Evolutionary conservation across 2,329 filamentous ascomycete species (phyloP).

Genomic region (Coniochaeta sp.): DNA sequence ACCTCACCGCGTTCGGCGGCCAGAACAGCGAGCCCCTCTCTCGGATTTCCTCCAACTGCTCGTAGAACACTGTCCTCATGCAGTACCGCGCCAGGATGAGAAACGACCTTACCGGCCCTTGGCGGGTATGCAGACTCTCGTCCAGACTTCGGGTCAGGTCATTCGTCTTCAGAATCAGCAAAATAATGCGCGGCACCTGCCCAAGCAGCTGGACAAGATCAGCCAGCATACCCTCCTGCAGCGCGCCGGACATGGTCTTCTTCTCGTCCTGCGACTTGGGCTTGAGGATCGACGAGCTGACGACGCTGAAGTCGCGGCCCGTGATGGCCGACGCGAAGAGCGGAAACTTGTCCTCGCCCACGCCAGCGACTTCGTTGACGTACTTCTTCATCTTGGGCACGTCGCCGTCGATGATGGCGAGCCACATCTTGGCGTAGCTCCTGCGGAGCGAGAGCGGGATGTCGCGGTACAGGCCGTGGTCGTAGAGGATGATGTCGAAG

Average conservation of each 20-base stretch:
- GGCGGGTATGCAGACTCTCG: slow-evolving; percentile 73
- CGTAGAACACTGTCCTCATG: slow-evolving; percentile 56
- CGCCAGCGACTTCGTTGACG: slow-evolving; percentile 79
- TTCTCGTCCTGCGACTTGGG: slow-evolving; percentile 70
- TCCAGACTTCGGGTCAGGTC: slow-evolving; percentile 91
- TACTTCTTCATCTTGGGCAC: slow-evolving; percentile 81
- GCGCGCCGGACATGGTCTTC: slow-evolving; percentile 72
- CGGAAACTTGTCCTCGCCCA: slow-evolving; percentile 84
- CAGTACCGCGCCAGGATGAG: slow-evolving; percentile 64
- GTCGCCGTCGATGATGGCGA: slow-evolving; percentile 88
- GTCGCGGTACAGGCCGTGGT: slow-evolving; percentile 92
- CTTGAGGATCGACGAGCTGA: slow-evolving; percentile 51
- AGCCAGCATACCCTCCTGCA: slow-evolving; percentile 82
- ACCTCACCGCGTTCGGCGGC: slow-evolving; percentile 46
- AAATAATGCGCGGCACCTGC: slow-evolving; percentile 82
- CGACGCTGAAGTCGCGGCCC: slow-evolving; percentile 76
- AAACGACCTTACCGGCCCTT: slow-evolving; percentile 57
- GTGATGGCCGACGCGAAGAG: slow-evolving; percentile 96
- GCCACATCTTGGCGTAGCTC: slow-evolving; percentile 94
- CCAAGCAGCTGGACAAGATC: slow-evolving; percentile 84
- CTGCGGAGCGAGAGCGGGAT: slow-evolving; percentile 73
- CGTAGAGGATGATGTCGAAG: slow-evolving; percentile 94
- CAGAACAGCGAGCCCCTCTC: slow-evolving; percentile 46
- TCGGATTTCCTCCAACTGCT: slow-evolving; percentile 52
- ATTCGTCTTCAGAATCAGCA: slow-evolving; percentile 96